These are phyloP conservation scores for Ophiostoma piceae DNA, from an alignment of 2,329 filamentous ascomycete genomes.

Conservation along the genomic window DNA sequence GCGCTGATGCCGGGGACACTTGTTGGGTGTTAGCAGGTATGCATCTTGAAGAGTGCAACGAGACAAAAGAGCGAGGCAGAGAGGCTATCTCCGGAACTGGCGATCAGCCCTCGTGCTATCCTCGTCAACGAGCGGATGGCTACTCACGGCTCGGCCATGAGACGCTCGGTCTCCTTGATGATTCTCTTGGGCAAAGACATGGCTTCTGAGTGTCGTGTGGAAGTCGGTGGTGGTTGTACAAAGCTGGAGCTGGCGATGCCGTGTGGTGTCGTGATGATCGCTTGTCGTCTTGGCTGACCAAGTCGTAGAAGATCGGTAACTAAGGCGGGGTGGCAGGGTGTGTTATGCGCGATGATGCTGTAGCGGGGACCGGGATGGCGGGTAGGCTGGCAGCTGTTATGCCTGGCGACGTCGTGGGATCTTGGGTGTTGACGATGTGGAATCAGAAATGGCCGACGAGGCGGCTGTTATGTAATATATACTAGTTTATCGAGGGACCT, in stretches of 20 bases:
- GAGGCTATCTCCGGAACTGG: not conserved
- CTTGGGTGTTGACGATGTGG: not conserved
- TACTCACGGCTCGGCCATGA: slow-evolving; percentile 90
- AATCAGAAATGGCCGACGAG: not conserved
- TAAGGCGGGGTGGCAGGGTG: not conserved
- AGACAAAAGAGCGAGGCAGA: not conserved
- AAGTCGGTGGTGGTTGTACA: not conserved
- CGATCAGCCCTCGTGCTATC: not conserved
- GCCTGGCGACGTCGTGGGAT: not conserved
- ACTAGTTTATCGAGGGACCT: not conserved
- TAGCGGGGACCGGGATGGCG: not conserved
- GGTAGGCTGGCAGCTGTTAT: not conserved
- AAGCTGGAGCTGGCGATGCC: not conserved
- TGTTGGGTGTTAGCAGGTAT: slow-evolving; percentile 37
- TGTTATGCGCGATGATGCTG: slow-evolving; percentile 10
- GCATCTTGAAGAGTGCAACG: not conserved
- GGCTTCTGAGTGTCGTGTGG: not conserved
- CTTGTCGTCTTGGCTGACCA: not conserved
- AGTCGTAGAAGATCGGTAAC: not conserved
- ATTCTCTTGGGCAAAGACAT: slow-evolving; percentile 93
- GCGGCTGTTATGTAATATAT: not conserved
- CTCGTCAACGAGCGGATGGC: not conserved
- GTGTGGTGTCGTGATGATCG: not conserved
- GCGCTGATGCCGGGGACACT: slow-evolving; percentile 96
- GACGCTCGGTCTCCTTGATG: slow-evolving; percentile 94